Percentiles rank a stretch among this genome's conserved stretches.
Conservation (phyloP, 306 rosid genomes). For the Hippophae rhamnoides region DNA sequence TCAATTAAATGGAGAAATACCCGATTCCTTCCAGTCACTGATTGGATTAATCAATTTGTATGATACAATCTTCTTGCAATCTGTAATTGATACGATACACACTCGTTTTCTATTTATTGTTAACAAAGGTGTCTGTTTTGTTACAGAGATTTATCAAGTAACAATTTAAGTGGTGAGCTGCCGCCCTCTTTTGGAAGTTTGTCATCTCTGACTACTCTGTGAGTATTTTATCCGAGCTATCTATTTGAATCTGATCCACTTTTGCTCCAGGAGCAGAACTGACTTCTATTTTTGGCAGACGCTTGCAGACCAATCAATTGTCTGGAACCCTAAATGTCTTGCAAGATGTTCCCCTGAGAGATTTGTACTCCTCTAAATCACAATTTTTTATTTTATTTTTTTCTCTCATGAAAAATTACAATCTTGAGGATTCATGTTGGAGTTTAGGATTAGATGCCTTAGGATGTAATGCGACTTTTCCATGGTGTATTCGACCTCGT, state of each 20-base stretch:
- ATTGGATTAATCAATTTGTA: constrained; percentile 65
- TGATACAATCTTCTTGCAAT: constrained; percentile 22
- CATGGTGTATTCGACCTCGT: background rate
- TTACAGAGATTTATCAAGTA: constrained; percentile 79
- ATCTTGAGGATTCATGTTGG: background rate
- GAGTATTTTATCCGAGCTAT: constrained; percentile 36
- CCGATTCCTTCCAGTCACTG: constrained; percentile 56
- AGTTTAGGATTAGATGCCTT: constrained; percentile 1
- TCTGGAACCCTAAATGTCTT: constrained; percentile 69
- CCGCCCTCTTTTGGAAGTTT: constrained; percentile 59
- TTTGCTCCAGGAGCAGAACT: constrained; percentile 17
- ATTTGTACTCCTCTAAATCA: constrained; percentile 58
- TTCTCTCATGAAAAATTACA: constrained; percentile 5
- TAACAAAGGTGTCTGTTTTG: constrained; percentile 17
- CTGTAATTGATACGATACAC: constrained; percentile 5
- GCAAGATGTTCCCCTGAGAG: constrained; percentile 65
- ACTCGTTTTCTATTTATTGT: constrained; percentile 2
- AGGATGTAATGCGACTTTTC: background rate
- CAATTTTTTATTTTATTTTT: constrained; percentile 21
- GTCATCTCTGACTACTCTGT: constrained; percentile 67
- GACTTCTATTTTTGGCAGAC: constrained; percentile 48
- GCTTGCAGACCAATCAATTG: constrained; percentile 67
- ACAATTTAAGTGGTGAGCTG: constrained; percentile 72
- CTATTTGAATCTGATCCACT: constrained; percentile 8
- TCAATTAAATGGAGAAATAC: constrained; percentile 65